Base-by-base conservation (phyloP, 2,329 filamentous ascomycete species). In the Hypocreales sp. region DNA sequence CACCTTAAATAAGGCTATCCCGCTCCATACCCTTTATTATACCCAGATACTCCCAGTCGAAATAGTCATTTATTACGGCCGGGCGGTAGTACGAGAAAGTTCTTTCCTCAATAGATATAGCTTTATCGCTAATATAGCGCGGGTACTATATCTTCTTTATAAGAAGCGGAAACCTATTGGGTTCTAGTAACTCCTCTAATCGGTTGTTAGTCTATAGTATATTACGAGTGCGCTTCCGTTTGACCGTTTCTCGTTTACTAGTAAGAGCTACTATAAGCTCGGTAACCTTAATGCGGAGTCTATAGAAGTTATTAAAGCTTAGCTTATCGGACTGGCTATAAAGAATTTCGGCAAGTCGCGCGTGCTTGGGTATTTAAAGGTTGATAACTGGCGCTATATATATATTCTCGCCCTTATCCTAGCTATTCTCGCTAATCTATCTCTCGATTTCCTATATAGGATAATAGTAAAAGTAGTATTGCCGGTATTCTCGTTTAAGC, bases 341-440 rank as follows among this genome's bases (percentile, higher is more conserved):
- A n/a, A 24, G 22, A 6, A 24, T 9, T 24, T 24, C 24, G n/a
- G n/a, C n/a, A n/a, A n/a, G n/a, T n/a, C n/a, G n/a, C n/a, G n/a
- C n/a, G n/a, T n/a, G n/a, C n/a, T 26, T 9, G 5, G 10, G 16
- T 12, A 18, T 19, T 5, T 26, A 10, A n/a, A n/a, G 16, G 16
- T 26, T 18, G 14, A 26, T 26, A 8, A 18, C 16, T 26, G 9
- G 15, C 12, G 24, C 24, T 15, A 4, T 26, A 12, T 27, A 27
- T 8, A 8, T 73, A 4, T 73, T 59, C 37, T 80, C 74, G 20
- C 66, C 60, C 35, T 79, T 68, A 38, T 60, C 33, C 22, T 41
- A 29, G 20, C 9, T n/a, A 13, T 27, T 19, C n/a, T 17, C 15
- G 13, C 19, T 8, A 22, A 27, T 13, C 33, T 29, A 9, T 22